Conservation (phyloP, 768 basidiomycete genomes). For the Podaxis sp. region DNA sequence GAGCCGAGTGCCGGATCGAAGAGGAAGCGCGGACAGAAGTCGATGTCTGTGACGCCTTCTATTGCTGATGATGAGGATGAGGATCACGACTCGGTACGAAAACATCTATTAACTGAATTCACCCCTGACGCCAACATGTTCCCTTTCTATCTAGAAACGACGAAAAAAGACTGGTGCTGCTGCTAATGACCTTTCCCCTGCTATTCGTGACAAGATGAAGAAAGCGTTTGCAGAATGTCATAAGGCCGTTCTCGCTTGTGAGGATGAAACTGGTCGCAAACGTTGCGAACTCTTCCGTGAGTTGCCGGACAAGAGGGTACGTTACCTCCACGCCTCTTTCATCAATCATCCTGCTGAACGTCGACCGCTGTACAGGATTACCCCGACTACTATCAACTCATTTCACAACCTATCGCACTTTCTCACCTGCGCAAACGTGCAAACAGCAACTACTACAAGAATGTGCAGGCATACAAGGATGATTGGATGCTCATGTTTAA, state of each 20-base stretch:
- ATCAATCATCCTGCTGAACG: slow-evolving; percentile 9
- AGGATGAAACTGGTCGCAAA: slow-evolving; percentile 72
- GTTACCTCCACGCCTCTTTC: slow-evolving; percentile 17
- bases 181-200: slow-evolving; percentile 51
- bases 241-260: slow-evolving; percentile 69
- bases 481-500: slow-evolving; percentile 92
- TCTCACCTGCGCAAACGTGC: slow-evolving; percentile 81
- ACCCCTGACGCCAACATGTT: slow-evolving; percentile 3
- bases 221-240: slow-evolving; percentile 77
- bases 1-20: slow-evolving; percentile 58
- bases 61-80: slow-evolving; percentile 80
- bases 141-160: slow-evolving; percentile 61
- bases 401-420: slow-evolving; percentile 85
- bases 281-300: slow-evolving; percentile 88
- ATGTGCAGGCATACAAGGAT: slow-evolving; percentile 63
- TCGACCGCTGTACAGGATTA: slow-evolving; percentile 57
- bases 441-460: slow-evolving; percentile 69
- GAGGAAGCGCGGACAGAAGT: slow-evolving; percentile 75
- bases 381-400: slow-evolving; percentile 91
- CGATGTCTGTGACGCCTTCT: slow-evolving; percentile 76
- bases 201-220: slow-evolving; percentile 76
- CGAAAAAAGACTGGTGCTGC: slow-evolving; percentile 57
- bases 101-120: neutral
- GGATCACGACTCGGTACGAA: slow-evolving; percentile 62
- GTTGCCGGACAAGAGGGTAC: slow-evolving; percentile 75